A percentile compares a stretch with the other conserved stretches of the same genome.
These are phyloP conservation scores for Dendryphion nanum DNA, from an alignment of 2,329 filamentous ascomycete genomes.

Conservation along the genomic window DNA sequence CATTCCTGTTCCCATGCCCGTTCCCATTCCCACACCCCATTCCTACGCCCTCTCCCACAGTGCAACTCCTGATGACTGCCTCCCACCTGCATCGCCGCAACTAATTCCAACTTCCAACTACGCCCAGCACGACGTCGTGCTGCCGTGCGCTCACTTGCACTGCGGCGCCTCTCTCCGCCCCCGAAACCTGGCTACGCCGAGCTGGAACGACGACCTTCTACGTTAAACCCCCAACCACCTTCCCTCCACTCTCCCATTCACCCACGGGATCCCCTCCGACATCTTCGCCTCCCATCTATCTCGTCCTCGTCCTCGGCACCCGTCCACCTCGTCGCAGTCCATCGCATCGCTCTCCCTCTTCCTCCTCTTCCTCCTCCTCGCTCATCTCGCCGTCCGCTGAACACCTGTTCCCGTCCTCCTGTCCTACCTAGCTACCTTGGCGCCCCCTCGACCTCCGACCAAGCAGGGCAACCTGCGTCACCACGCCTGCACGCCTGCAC, in stretches of 20 bases:
- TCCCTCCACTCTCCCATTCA: too few relatives aligned
- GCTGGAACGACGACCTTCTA: not conserved
- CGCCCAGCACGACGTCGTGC: not conserved
- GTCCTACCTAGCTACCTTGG: not conserved
- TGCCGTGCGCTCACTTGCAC: not conserved
- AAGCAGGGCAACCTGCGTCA: constrained; percentile 25
- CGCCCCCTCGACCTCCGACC: constrained; percentile 2
- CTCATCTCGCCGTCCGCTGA: not conserved
- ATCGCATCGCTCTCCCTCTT: not conserved
- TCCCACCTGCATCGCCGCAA: not conserved
- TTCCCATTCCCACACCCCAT: too few relatives aligned
- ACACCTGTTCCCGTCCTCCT: constrained; percentile 2
- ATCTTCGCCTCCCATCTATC: too few relatives aligned
- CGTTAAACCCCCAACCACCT: not conserved
- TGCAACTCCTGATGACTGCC: too few relatives aligned
- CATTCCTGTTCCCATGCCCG: too few relatives aligned
- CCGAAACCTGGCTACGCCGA: not conserved
- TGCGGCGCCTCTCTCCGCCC: not conserved
- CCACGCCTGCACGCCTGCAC: constrained; percentile 8
- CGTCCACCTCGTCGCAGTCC: not conserved
- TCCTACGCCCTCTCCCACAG: too few relatives aligned
- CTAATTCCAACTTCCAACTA: not conserved
- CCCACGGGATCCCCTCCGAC: too few relatives aligned
- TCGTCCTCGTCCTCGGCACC: not conserved
- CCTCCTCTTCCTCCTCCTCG: not conserved